Base-by-base conservation (phyloP, 2,329 filamentous ascomycete genomes). In the Aspergillus tamarii region DNA sequence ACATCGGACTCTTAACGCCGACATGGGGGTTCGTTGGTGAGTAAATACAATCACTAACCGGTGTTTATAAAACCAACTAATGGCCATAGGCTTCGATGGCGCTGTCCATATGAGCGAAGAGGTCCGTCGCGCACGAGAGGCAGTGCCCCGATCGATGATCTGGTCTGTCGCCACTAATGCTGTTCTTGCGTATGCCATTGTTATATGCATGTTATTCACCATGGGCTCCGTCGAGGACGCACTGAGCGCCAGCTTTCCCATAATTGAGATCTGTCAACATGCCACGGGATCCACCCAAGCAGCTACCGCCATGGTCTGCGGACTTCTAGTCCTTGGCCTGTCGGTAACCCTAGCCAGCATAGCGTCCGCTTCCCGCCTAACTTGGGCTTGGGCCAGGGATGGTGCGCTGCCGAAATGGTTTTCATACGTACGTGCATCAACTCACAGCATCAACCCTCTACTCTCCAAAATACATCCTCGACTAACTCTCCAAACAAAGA, bases 311-410 rank as follows among this genome's bases (percentile, higher is more conserved):
- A 76, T 84, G 70, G 55, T 59, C 4, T 62, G 55, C 4, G 55
- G 46, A 1, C 70, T 80, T 8, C 71, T 74, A 0, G 71, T 80
- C 0, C 69, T 84, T 16, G 72, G 78, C 0, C 65, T 81, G 0
- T 68, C 82, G 41, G 72, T 77, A 19, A 75, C 79, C 57, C 73
- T 81, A 45, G 76, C 78, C 0, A 77, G 77, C 41, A 78, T 82
- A 57, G 82, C 83, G 0, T 84, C 82, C 0, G 81, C 81, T 0
- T 82, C 82, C 0, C 79, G 83, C 3, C 69, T 84, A 1, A 80
- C 81, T 0, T 85, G 83, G 83, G 80, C 81, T 0, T 85, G 83
- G 74, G 80, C 83, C 14, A 71, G 80, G 5, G 83, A 85, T 60
- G 81, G 81, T 3, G 83, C 80, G 7, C 68, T 84, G 0, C 82